A percentile compares a stretch with the other conserved stretches of the same genome.
Conservation (phyloP, 148 eudicot genomes). For the Pouteria glomerata region DNA sequence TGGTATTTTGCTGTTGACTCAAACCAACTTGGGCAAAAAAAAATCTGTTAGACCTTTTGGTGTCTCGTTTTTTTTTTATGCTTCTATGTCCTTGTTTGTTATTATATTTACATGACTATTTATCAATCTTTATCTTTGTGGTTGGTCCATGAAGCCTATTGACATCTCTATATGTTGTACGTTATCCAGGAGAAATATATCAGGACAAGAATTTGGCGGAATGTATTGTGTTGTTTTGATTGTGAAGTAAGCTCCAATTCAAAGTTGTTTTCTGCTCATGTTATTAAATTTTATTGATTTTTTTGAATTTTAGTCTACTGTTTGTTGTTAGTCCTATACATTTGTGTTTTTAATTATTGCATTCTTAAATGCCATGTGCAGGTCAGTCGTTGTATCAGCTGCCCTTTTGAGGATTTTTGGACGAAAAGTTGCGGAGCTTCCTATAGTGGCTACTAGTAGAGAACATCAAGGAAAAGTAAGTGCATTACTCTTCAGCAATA, state of each 20-base stretch:
- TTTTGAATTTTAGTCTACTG: background rate
- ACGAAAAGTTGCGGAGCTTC: conserved; percentile 89
- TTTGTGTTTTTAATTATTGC: background rate
- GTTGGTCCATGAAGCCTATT: background rate
- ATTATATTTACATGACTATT: no score
- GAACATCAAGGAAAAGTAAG: conserved; percentile 82
- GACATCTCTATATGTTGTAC: conserved; percentile 2
- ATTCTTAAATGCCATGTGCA: conserved; percentile 15
- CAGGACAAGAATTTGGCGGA: conserved; percentile 94
- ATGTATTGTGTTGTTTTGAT: conserved; percentile 83
- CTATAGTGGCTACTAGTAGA: conserved; percentile 91
- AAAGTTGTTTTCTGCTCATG: background rate
- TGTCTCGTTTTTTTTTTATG: no score
- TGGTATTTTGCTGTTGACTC: no score
- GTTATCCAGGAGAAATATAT: conserved; percentile 80
- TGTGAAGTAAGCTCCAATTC: conserved; percentile 53
- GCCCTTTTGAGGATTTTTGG: conserved; percentile 88
- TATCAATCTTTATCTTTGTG: no score
- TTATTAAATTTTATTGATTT: background rate
- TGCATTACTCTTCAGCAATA: background rate
- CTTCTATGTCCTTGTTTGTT: no score
- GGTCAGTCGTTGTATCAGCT: conserved; percentile 88
- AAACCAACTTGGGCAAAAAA: no score
- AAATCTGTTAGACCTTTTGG: no score
- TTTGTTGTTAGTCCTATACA: background rate